These are phyloP conservation scores for Graphiopsis chlorocephala DNA, from an alignment of 2,329 filamentous ascomycete genomes.

Conservation along the genomic window DNA sequence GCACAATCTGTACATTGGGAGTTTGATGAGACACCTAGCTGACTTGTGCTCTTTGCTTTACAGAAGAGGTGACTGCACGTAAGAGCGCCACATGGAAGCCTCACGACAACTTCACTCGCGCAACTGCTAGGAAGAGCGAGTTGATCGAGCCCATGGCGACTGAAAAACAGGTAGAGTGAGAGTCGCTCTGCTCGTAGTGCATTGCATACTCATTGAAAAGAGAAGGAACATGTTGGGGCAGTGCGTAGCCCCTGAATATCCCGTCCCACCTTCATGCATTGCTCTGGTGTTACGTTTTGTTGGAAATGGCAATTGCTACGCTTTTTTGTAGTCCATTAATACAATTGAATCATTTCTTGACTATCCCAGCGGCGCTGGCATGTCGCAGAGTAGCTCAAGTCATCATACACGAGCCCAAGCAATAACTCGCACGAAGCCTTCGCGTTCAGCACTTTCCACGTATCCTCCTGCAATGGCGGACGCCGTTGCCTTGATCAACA, in stretches of 20 bases:
- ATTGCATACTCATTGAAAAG: not conserved
- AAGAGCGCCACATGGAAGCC: constrained; percentile 32
- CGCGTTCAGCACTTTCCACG: too few species aligned
- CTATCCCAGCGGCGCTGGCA: not conserved
- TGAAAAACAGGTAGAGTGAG: not conserved
- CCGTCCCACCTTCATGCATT: not conserved
- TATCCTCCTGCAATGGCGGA: too few species aligned
- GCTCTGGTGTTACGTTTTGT: not conserved
- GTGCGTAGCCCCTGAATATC: not conserved
- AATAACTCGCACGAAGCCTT: too few species aligned
- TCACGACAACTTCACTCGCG: constrained; percentile 31
- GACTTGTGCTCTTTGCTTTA: not conserved
- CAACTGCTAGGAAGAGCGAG: constrained; percentile 18
- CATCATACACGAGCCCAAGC: too few species aligned
- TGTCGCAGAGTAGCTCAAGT: too few species aligned
- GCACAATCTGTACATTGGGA: not conserved
- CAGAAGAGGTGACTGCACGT: constrained; percentile 45
- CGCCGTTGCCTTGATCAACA: too few species aligned
- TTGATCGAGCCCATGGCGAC: constrained; percentile 1
- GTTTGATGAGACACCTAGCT: not conserved
- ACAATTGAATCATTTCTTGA: not conserved
- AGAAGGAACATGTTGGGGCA: not conserved
- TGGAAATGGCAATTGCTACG: not conserved
- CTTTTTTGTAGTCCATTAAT: not conserved
- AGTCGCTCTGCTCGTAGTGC: not conserved